phyloP scores from a whole-genome alignment of 371 early-diverging fungal species.

The Mucor mucedo region DNA sequence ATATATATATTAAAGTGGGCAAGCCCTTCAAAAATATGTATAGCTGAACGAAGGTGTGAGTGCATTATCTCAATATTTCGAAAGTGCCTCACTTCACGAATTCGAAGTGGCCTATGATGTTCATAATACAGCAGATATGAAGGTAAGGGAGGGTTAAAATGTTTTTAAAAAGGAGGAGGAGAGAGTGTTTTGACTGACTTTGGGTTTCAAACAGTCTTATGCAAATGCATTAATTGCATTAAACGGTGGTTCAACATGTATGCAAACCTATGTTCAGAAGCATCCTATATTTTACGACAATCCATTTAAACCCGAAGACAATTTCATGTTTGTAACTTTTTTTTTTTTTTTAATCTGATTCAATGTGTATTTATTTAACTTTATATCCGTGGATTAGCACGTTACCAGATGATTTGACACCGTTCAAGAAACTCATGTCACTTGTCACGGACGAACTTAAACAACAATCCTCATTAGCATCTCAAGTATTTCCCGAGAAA shows the following conservation, averaged over 20 bases:
- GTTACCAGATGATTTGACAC: constrained; percentile 37
- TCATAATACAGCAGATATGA: constrained; percentile 71
- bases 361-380: not conserved
- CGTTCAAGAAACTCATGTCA: constrained; percentile 50
- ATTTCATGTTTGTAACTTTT: constrained; percentile 48
- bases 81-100: constrained; percentile 74
- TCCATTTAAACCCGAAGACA: constrained; percentile 63
- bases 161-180: not conserved
- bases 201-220: constrained; percentile 49
- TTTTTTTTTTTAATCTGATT: not conserved
- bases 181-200: not conserved
- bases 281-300: constrained; percentile 88
- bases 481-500: constrained; percentile 72
- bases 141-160: constrained; percentile 33
- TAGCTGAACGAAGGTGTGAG: constrained; percentile 58
- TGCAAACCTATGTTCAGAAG: constrained; percentile 84
- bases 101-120: constrained; percentile 84
- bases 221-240: constrained; percentile 73
- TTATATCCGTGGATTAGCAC: constrained; percentile 14
- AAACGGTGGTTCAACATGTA: constrained; percentile 79
- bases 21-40: not conserved
- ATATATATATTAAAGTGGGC: too few species aligned
- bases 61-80: constrained; percentile 80
- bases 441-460: constrained; percentile 57
- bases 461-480: constrained; percentile 67